Base-by-base conservation (phyloP, 257 asterid species). In the Ophiorrhiza pumila region DNA sequence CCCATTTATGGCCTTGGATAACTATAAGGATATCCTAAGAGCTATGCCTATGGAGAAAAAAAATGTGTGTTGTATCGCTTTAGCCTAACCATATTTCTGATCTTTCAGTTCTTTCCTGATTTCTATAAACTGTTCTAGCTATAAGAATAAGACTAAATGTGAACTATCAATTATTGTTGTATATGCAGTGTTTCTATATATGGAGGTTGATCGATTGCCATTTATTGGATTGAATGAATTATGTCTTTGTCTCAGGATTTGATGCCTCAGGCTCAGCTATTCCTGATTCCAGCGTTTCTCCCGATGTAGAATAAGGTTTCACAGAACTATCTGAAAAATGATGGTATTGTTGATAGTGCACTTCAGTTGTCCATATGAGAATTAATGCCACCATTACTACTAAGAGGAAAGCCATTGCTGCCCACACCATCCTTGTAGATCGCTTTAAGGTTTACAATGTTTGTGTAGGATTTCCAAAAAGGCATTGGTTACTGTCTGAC, bases 401-500 rank as follows among this genome's bases (percentile, higher is more conserved):
- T 0, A 97, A 86, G 9, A 93, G 89, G 70, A 83, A 71, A 46
- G 80, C 77, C 41, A 87, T 34, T 13, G 94, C 68, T 13, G 74
- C 82, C 94, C 97, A 91, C 58, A 78, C 83, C 87, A 91, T 77
- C 17, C 73, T 66, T 2, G 67, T 69, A 47, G 81, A 27, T 76
- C 85, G 78, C 83, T 90, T 88, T 47, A 93, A 55, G 97, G 97
- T 67, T 47, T 49, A 80, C 98, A 91, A 34, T 93, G 93, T 0
- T 80, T 49, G 22, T 78, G 62, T 25, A 89, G 86, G 74, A 93
- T 91, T 42, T 86, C 83, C 0, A 85, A 53, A 78, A 93, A 93
- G 1, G 97, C 92, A 1, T 79, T 77, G 41, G 81, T 72, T 11
- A 91, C 93, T 10, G 89, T 85, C 71, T 79, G 77, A 31, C 97